Evolutionary conservation across 164 flowering plant genomes (phyloP), one percentile per base, ranked within the genome.

Genomic region (Santalum album): DNA sequence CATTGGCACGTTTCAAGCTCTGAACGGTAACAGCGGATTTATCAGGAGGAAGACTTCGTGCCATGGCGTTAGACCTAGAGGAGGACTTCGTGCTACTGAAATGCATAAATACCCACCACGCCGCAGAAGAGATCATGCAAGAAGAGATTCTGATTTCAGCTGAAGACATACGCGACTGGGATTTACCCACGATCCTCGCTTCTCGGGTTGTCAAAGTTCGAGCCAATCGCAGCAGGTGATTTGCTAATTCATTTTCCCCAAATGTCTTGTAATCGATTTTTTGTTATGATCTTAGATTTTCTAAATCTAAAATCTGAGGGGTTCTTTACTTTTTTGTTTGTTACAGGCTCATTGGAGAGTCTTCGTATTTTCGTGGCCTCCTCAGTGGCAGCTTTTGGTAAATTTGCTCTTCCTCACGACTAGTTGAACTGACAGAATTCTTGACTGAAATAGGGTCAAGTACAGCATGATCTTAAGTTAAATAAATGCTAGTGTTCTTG

Each of bases 331-430:
- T 17, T 6, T 9, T 47, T 20, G 57, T 69, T 1, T 57, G 61
- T 46, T 17, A 34, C 65, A 68, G 72, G 65, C 67, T 72, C n/a
- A 20, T 62, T 25, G 71, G 65, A 58, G 49, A 63, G 15, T 76
- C 77, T 44, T 62, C 80, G 0, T 76, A 73, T 48, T 76, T 76
- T 52, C 71, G 25, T 38, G 71, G 73, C 24, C 69, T 76, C 17
- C 67, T 76, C 36, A n/a, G 68, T 44, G 76, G 80, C 21, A 76
- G 63, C 60, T 76, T 73, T 21, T 70, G 80, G 80, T 75, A 49
- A 14, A 20, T 42, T n/a, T 42, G 40, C 2, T 6, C 40, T 36
- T 15, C 12, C 6, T 29, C n/a, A n/a, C n/a, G n/a, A n/a, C n/a
- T n/a, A n/a, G n/a, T n/a, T n/a, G n/a, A n/a, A n/a, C n/a, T n/a